Evolutionary conservation across 1,284 basidiomycete genomes (phyloP).

Genomic region (Lignosus rhinocerotis): DNA sequence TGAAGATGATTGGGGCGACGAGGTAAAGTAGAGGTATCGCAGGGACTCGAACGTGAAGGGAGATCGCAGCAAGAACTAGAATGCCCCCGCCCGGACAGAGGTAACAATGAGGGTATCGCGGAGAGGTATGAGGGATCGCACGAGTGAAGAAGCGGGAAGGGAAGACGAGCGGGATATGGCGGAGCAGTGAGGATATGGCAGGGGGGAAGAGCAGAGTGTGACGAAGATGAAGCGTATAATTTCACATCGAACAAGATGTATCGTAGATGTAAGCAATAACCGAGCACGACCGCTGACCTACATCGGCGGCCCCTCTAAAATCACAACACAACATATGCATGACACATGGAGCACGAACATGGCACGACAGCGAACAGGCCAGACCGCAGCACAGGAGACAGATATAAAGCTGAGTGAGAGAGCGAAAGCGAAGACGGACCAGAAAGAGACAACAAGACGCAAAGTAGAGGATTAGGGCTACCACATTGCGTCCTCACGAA

Average conservation of each 20-base stretch:
- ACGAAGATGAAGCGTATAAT: constrained; percentile 16
- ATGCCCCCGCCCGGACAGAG: neutral
- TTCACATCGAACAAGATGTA: constrained; percentile 15
- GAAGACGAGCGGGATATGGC: neutral
- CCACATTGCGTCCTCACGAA: constrained; percentile 24
- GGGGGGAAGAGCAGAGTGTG: neutral
- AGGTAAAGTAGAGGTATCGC: constrained; percentile 4
- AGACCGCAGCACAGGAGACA: neutral
- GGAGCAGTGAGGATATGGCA: neutral
- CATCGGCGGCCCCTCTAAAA: constrained; percentile 17
- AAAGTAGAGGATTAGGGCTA: neutral
- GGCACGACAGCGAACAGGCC: neutral
- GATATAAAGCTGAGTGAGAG: neutral
- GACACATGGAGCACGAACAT: too few relatives aligned
- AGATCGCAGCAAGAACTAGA: neutral
- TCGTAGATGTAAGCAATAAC: constrained; percentile 6
- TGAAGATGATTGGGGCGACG: neutral
- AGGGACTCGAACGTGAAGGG: neutral
- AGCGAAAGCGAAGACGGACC: neutral
- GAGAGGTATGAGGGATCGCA: neutral
- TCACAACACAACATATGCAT: neutral
- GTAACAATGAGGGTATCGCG: neutral
- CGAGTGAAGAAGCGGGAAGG: neutral
- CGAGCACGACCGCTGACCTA: constrained; percentile 2
- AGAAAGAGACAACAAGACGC: neutral